A percentile compares a stretch with the other conserved stretches of the same genome.
These are phyloP conservation scores for Aspergillus clavatus DNA, from an alignment of 2,329 filamentous ascomycete species.

Conservation along the genomic window DNA sequence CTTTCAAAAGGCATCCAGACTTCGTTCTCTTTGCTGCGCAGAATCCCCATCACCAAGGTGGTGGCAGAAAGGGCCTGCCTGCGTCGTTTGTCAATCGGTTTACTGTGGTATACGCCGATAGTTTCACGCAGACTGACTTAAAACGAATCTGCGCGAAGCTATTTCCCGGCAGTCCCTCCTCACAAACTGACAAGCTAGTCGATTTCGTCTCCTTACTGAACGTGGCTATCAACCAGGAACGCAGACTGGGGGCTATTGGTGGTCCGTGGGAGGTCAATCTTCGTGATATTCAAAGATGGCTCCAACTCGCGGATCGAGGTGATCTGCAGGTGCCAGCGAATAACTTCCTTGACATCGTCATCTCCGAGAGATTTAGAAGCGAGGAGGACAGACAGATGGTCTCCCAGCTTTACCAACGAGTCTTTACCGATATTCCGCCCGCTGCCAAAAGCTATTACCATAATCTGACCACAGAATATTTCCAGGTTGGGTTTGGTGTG, in stretches of 20 bases:
- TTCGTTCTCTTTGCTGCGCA: constrained; percentile 97
- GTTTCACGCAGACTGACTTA: constrained; percentile 77
- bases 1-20: constrained; percentile 80
- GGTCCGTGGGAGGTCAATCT: constrained; percentile 96
- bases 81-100: constrained; percentile 97
- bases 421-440: constrained; percentile 54
- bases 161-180: constrained; percentile 59
- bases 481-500: constrained; percentile 76
- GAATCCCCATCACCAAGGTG: constrained; percentile 95
- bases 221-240: constrained; percentile 57
- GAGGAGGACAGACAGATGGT: constrained; percentile 63
- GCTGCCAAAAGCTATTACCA: constrained; percentile 61
- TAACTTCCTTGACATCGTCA: constrained; percentile 76
- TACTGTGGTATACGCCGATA: constrained; percentile 93
- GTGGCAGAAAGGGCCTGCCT: constrained; percentile 88
- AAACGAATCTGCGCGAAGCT: constrained; percentile 73
- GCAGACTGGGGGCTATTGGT: constrained; percentile 52
- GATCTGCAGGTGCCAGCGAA: constrained; percentile 59
- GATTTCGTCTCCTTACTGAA: constrained; percentile 78
- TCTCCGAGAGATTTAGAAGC: constrained; percentile 81
- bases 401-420: constrained; percentile 59
- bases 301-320: constrained; percentile 62
- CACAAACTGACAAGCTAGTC: constrained; percentile 64
- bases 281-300: constrained; percentile 83
- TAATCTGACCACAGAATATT: constrained; percentile 58